Base-by-base conservation (phyloP, 83 land plant species). In the Picea abies region DNA sequence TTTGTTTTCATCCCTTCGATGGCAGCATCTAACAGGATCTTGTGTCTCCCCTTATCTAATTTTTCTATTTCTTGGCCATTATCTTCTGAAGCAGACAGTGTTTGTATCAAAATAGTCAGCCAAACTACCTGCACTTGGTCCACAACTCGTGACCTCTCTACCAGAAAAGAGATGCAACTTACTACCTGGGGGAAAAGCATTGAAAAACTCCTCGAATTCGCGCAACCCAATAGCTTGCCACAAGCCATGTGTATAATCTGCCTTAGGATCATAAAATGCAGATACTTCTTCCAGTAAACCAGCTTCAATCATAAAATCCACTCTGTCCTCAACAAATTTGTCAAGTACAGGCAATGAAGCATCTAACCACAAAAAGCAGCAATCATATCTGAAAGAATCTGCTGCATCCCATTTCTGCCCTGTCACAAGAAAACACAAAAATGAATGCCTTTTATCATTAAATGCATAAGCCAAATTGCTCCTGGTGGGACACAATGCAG, bases 351-450 rank as follows among this genome's bases (percentile, higher is more conserved):
- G 80, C 63, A 86, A 76, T 60, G 90, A 83, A 47, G 92, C 94
- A 87, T 94, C 94, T 52, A 94, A 82, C 87, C 94, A 91, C 76
- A 94, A 79, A 79, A 91, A 94, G 60, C 92, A 90, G 87, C 94
- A 94, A 78, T 90, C 82, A 62, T 88, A 94, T 87, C 90, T 88
- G 41, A 84, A 88, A 85, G 86, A 71, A 81, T 81, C 89, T 23
- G 78, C 83, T 78, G 79, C 89, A 20, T 94, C 96, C 96, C 96
- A 91, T 20, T 94, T 94, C 96, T 94, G 94, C 85, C 87, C 93
- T 91, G 95, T 72, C 95, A 90, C 84, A 85, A 68, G 56, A 62
- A 88, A 85, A 10, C 22, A 81, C 29, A 49, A 16, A 29, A 61
- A 71, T 39, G 20, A 58, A 58, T 78, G 52, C 15, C 76, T 49